Evolutionary conservation across 1,284 basidiomycete genomes (phyloP), one percentile per base, ranked within the genome.

Genomic region (Vanrija humicola): DNA sequence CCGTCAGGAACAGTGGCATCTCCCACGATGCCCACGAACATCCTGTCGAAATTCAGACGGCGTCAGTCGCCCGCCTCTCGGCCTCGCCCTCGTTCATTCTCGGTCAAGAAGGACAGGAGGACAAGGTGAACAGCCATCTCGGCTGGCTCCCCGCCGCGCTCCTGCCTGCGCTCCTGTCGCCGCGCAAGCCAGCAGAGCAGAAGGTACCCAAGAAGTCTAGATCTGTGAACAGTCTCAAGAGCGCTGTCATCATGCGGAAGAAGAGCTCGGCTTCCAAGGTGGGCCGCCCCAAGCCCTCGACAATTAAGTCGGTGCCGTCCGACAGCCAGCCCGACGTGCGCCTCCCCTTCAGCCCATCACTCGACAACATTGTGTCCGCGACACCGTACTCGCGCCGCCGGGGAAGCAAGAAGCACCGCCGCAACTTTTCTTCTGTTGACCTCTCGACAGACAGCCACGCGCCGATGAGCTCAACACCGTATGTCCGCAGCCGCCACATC

Each of bases 11-110:
- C 34, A 34, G 34, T 14, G 34, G 34, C 34, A 34, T 34, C 34
- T 39, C 38, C 6, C 44, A 18, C 45, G 50, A 46, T 5, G 16
- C 38, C 5, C 44, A 46, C 15, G 40, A 42, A 6, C n/a, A n/a
- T 43, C 42, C 38, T 6, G 58, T 49, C 9, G 53, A 66, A 50
- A 65, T 71, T 19, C 59, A 62, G 23, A 50, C 54, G 2, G 68
- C 69, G 5, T 62, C 52, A 6, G 48, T 62, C 39, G 68, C 62
- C 0, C 54, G 68, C 19, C 67, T 66, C 63, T 67, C 65, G 4
- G 46, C 25, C 10, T 48, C 46, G 6, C 46, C 46, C 6, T 38
- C 46, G 14, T 34, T 48, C 46, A 38, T 48, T 21, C 29, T 48
- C 18, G 15, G 23, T 18, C 15, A 9, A 8, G 40, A 21, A 18